A percentile compares a stretch with the other conserved stretches of the same genome.
Evolutionary conservation across 768 basidiomycete genomes (phyloP).

Genomic region (Auricularia heimuer): DNA sequence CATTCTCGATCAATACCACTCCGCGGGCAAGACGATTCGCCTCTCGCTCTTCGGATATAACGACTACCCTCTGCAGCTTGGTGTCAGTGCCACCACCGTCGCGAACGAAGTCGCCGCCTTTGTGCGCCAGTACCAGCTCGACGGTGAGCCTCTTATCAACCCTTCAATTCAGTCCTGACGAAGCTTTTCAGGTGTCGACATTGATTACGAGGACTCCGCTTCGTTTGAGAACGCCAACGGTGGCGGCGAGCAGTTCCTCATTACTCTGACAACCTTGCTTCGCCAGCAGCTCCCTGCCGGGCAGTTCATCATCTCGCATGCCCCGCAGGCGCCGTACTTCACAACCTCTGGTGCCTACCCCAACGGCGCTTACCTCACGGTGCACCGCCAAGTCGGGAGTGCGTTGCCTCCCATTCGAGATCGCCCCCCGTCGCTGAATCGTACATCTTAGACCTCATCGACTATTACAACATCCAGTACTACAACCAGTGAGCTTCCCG

Average conservation of each 20-base stretch:
- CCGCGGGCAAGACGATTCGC: not conserved
- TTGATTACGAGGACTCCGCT: slow-evolving; percentile 12
- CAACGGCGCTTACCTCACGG: slow-evolving; percentile 19
- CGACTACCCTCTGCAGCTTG: slow-evolving; percentile 9
- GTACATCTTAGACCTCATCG: slow-evolving; percentile 13
- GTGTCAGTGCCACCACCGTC: slow-evolving; percentile 1
- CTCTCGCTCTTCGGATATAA: slow-evolving; percentile 24
- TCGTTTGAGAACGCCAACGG: slow-evolving; percentile 3
- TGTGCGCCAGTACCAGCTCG: slow-evolving; percentile 10
- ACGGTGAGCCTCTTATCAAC: slow-evolving; percentile 3
- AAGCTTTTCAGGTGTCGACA: slow-evolving; percentile 4
- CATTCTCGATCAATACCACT: not conserved
- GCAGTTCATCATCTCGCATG: slow-evolving; percentile 5
- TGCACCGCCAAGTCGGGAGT: slow-evolving; percentile 20
- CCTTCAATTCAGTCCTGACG: no score
- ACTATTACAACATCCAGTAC: slow-evolving; percentile 19
- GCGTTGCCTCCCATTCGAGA: not conserved
- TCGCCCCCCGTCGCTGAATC: not conserved
- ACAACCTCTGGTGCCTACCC: not conserved
- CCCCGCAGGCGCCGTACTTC: slow-evolving; percentile 24
- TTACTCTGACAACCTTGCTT: slow-evolving; percentile 6
- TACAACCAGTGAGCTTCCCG: not conserved
- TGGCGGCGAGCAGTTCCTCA: slow-evolving; percentile 7
- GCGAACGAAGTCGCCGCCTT: slow-evolving; percentile 9
- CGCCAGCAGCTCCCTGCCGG: slow-evolving; percentile 3